Evolutionary conservation across 345 rosid genomes (phyloP), one percentile per base, ranked within the genome.

Genomic region (Eucalyptus coolabah): DNA sequence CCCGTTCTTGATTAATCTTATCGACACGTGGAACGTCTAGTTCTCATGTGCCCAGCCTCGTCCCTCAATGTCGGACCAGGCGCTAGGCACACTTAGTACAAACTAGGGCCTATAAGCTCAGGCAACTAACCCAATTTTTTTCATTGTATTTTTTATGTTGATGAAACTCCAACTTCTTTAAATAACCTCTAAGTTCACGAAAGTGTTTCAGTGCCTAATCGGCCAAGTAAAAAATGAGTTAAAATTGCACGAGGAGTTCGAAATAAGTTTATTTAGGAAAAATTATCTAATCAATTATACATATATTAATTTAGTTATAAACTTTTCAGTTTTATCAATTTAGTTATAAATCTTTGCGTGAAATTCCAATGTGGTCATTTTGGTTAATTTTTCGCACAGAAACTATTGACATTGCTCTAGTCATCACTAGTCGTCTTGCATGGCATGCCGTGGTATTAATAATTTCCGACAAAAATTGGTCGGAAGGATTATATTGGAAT

Each of bases 401-500:
- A n/a, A 65, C 11, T 8, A 8, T 67, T 67, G 21, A 16, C 3
- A 1, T 67, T 1, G 2, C 21, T n/a, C 21, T 16, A n/a, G 21
- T 67, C 21, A 16, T 67, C 11, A 17, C 6, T 2, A 3, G 11
- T 3, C 0, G 3, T 65, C 40, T 4, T 5, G 9, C 2, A 1
- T 15, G 19, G 69, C 69, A 60, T 30, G 17, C 18, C 1, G 4
- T n/a, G 40, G 19, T 4, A 3, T 67, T 32, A n/a, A 9, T 65
- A 16, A 32, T 69, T 69, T 65, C 5, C 1, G 3, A 9, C 1
- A 2, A 18, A 34, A 69, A 34, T 34, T 34, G 4, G 6, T 5
- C 0, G 1, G 24, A 34, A 69, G 1, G 42, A 69, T 7, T 69
- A 69, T 10, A 69, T 34, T 18, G 7, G 4, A 69, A 34, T 34